Evolutionary conservation across 2,329 filamentous ascomycete genomes (phyloP).

Genomic region (Venturia carpophila): DNA sequence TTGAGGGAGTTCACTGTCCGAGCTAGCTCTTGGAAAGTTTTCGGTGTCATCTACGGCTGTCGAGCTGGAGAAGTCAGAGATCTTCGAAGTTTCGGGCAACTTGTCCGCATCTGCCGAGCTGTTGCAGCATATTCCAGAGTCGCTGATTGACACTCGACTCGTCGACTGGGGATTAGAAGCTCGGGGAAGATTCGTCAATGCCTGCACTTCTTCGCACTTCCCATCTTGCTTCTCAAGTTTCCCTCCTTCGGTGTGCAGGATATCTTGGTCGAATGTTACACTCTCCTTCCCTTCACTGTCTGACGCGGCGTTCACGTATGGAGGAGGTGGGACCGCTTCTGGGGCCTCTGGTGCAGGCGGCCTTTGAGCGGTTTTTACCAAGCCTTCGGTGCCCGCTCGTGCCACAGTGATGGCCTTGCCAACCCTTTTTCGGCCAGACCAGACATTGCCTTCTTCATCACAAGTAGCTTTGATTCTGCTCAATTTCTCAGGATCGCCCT

Average conservation of each 20-base stretch:
- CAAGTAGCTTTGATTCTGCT: slow-evolving; percentile 59
- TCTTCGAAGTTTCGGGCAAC: no score
- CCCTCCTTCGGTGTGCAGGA: neutral
- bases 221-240: neutral
- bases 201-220: no score
- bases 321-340: slow-evolving; percentile 39
- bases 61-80: no score
- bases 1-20: no score
- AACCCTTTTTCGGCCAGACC: slow-evolving; percentile 55
- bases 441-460: slow-evolving; percentile 55
- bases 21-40: no score
- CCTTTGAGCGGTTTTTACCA: neutral
- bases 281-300: neutral
- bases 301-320: neutral
- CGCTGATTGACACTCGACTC: no score
- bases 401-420: slow-evolving; percentile 48
- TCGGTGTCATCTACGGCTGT: no score
- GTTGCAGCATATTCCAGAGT: no score
- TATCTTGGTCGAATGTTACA: neutral
- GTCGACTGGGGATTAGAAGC: no score
- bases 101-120: no score
- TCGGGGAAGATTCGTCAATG: no score
- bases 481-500: slow-evolving; percentile 29
- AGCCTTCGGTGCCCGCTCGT: neutral
- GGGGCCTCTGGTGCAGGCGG: neutral